Base-by-base conservation (phyloP, 163 green algal species). In the Volvox carteri region DNA sequence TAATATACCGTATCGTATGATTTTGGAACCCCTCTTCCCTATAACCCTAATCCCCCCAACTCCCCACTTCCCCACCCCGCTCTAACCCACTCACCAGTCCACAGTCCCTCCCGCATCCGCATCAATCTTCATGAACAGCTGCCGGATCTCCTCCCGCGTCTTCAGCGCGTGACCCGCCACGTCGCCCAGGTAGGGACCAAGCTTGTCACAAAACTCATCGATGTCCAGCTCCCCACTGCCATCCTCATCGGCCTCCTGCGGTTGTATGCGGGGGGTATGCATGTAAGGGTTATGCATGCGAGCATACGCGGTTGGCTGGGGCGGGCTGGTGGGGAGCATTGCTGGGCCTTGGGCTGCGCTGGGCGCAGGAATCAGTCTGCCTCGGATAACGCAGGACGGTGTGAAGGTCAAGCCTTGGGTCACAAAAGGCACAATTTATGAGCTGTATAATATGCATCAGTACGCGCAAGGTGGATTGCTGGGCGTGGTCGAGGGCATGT, bases 111-210 rank as follows among this genome's bases (percentile, higher is more conserved):
- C 95, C 56, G 95, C 96, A 78, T 98, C 95, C 35, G 96, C 96
- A 90, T 98, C 96, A 75, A 98, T 98, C 88, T 97, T 97, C 93
- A 98, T 96, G 78, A 98, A 98, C 56, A 98, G 93, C 89, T 98
- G 96, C 30, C 81, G 90, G 19, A 98, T 91, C 25, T 87, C 44
- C 21, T 87, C 80, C 42, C 78, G 78, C 1, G 41, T 86, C 7
- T 28, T 35, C 9, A 87, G 62, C n/a, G 44, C 30, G 9, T 87
- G 37, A 0, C 83, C 83, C 35, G 62, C 83, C 50, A 81, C 83
- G 37, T 81, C 83, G 1, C 84, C 84, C 72, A 90, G 48, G 72
- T 86, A 90, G 8, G 96, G 96, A 11, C 95, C 95, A 79, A 98
- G 88, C 90, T 97, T 96, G 81, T 96, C 93, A 35, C 84, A 91